Evolutionary conservation across 2,329 filamentous ascomycete genomes (phyloP).

Genomic region (Aspergillus quadricinctus): DNA sequence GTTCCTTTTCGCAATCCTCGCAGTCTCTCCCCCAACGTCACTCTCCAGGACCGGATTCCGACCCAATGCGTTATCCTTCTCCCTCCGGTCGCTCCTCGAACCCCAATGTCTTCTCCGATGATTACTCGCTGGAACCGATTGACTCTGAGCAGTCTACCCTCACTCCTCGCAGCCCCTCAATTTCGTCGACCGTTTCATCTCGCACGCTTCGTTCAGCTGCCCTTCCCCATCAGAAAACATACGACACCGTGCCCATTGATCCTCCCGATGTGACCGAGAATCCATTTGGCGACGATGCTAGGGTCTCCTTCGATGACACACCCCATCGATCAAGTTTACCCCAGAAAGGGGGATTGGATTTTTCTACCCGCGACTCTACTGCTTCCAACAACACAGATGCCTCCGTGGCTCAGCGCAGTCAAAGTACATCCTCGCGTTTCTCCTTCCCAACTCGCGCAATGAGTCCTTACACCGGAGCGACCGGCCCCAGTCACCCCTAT

Average conservation of each 20-base stretch:
- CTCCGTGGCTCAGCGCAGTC: slow-evolving; percentile 36
- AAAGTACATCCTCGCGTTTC: slow-evolving; percentile 43
- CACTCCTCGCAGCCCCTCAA: slow-evolving; percentile 25
- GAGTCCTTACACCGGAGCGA: slow-evolving; percentile 65
- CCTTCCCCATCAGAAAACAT: slow-evolving; percentile 22
- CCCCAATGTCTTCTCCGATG: slow-evolving; percentile 47
- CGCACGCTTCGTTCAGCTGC: slow-evolving; percentile 27
- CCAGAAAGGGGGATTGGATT: slow-evolving; percentile 25
- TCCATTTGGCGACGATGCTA: slow-evolving; percentile 34
- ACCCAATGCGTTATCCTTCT: slow-evolving; percentile 27
- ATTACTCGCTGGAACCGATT: slow-evolving; percentile 43
- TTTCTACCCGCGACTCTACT: slow-evolving; percentile 30
- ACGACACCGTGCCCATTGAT: slow-evolving; percentile 20
- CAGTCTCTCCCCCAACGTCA: slow-evolving; percentile 19
- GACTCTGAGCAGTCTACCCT: slow-evolving; percentile 31
- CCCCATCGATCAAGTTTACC: slow-evolving; percentile 32
- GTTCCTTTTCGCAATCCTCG: slow-evolving; percentile 30
- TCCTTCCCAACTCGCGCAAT: slow-evolving; percentile 46
- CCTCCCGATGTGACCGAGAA: slow-evolving; percentile 21
- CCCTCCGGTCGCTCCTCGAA: slow-evolving; percentile 31
- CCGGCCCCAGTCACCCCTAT: slow-evolving; percentile 77
- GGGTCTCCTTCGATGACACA: slow-evolving; percentile 28
- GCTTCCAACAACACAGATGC: slow-evolving; percentile 26
- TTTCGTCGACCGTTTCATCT: slow-evolving; percentile 31
- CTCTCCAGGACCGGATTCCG: slow-evolving; percentile 20